Conservation (phyloP, 768 basidiomycete genomes). For the Collybia sordida region DNA sequence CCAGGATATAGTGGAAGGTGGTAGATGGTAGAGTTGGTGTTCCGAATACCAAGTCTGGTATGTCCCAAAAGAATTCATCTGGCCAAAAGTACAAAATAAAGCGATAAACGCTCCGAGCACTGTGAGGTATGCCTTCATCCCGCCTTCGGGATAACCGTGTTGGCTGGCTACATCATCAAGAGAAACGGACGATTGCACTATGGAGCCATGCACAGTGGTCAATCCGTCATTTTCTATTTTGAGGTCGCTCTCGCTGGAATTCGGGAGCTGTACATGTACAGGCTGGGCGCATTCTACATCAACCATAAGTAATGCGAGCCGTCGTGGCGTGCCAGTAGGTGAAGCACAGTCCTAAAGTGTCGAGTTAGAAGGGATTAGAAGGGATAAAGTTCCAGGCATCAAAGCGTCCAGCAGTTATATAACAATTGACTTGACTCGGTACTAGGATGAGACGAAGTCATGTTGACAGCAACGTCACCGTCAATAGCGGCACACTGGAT, state of each 20-base stretch:
- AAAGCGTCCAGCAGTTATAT: constrained; percentile 3
- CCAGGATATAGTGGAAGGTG: constrained; percentile 64
- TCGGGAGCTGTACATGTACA: constrained; percentile 2
- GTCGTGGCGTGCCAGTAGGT: too few species aligned
- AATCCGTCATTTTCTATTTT: background rate
- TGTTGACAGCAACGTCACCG: constrained; percentile 8
- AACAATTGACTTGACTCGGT: constrained; percentile 7
- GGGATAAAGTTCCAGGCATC: background rate
- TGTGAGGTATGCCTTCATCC: constrained; percentile 40
- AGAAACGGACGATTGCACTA: constrained; percentile 8
- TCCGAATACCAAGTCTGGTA: constrained; percentile 67
- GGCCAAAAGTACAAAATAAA: constrained; percentile 70
- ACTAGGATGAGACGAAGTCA: background rate
- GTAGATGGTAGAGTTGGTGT: constrained; percentile 52
- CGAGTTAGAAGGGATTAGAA: background rate
- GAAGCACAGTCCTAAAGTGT: background rate
- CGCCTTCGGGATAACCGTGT: constrained; percentile 25
- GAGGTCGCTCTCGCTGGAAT: background rate
- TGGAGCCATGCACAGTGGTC: background rate
- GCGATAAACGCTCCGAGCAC: constrained; percentile 67
- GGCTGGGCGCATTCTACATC: constrained; percentile 14
- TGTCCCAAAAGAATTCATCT: constrained; percentile 71
- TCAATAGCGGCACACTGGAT: constrained; percentile 3
- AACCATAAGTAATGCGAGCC: constrained; percentile 10
- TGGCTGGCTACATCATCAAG: constrained; percentile 2